These are phyloP conservation scores for Candida ulmi DNA, from an alignment of 805 yeast species.

Conservation along the genomic window DNA sequence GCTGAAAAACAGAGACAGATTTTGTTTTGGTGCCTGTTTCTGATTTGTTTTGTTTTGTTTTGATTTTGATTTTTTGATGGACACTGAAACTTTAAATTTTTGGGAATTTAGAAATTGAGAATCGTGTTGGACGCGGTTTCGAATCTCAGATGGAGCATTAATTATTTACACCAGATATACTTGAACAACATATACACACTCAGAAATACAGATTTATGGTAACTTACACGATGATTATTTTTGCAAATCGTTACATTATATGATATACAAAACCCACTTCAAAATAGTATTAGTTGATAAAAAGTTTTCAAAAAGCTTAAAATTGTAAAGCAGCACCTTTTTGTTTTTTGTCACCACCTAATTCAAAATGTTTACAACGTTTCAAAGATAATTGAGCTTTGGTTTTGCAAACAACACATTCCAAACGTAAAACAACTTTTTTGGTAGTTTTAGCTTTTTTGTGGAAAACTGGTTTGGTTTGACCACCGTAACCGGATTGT, in stretches of 20 bases:
- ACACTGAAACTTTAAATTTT: too few relatives aligned
- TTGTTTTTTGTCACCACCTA: conserved; percentile 99
- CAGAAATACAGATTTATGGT: too few relatives aligned
- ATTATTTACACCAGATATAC: too few relatives aligned
- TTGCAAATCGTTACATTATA: conserved; percentile 21
- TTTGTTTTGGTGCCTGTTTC: conserved; percentile 1
- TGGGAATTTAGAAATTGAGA: too few relatives aligned
- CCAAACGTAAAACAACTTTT: conserved; percentile 99
- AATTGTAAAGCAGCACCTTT: conserved; percentile 99
- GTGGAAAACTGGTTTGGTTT: conserved; percentile 99
- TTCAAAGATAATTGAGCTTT: conserved; percentile 95
- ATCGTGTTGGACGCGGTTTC: too few relatives aligned
- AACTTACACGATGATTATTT: too few relatives aligned
- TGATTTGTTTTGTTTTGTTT: conserved; percentile 9
- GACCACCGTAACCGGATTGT: conserved; percentile 99
- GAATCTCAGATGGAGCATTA: too few relatives aligned
- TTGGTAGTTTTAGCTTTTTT: conserved; percentile 99
- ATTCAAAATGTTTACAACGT: conserved; percentile 99
- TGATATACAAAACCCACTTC: conserved; percentile 22
- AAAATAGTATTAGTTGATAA: conserved; percentile 15
- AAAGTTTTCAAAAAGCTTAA: conserved; percentile 41
- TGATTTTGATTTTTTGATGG: neutral
- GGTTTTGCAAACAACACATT: conserved; percentile 98
- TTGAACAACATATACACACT: too few relatives aligned
- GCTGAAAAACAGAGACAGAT: too few relatives aligned